Base-by-base conservation (phyloP, 2,329 filamentous ascomycete species). In the Xylariaceae sp. region DNA sequence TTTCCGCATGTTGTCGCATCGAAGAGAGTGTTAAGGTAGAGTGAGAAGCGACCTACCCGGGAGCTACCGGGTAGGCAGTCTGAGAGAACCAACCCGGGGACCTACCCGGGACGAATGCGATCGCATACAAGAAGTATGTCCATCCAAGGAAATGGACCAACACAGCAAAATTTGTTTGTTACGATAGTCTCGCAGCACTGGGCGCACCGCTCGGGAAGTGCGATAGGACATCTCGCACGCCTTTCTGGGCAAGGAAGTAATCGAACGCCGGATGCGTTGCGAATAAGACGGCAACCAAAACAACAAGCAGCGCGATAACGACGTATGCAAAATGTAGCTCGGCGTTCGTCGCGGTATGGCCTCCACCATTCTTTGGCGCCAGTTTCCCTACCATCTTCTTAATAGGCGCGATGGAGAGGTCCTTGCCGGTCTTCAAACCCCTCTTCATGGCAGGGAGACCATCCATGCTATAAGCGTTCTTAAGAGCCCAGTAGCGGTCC, bases 391-490 rank as follows among this genome's bases (percentile, higher is more conserved):
- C 72, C 73, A 76, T 75, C 65, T 77, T 77, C 63, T 71, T 68
- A 2, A 74, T 59, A 1, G 75, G 75, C n/a, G 65, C 62, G 37
- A 77, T 69, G 1, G 67, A 61, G 41, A 74, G 68, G 53, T 70
- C 57, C 18, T 68, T 65, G 2, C 66, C 70, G 1, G 69, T 68
- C 60, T 69, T 68, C 35, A 71, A 61, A 1, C 67, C 75, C 15
- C 71, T 60, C 4, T 68, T 65, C 67, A 77, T 72, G 0, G 71
- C 74, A 0, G 75, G 75, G 0, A 77, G 66, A 0, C 73, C 73
- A 49, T 77, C 75, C 55, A 77, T 70, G 50, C 73, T 76, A 63
- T 67, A 74, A 0, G 74, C 67, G 54, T 75, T 77, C 64, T 77
- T 77, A 45, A 67, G 60, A 0, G 75, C 75, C 75, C 75, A 77